Conservation (phyloP, 495 filamentous ascomycete species). For the Neurospora sp. region DNA sequence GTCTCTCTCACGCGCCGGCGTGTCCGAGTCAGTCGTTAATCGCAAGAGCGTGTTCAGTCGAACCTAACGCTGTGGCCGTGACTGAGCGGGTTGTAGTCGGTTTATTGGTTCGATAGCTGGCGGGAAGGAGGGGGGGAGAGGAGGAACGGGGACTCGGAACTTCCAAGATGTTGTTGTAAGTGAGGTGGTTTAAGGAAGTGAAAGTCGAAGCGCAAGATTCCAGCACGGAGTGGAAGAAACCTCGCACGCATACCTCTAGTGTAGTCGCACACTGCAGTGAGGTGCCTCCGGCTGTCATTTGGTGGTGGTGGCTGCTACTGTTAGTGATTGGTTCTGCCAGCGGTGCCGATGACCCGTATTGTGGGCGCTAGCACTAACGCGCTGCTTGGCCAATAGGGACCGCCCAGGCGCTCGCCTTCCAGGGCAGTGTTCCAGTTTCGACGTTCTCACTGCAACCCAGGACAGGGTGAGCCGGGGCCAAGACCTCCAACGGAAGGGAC, state of each 20-base stretch:
- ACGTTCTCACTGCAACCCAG: not conserved
- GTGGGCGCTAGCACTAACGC: not conserved
- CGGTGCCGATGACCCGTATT: not conserved
- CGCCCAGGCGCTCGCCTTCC: not conserved
- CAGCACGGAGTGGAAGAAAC: not conserved
- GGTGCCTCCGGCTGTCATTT: not conserved
- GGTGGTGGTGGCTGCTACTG: not conserved
- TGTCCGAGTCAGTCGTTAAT: not conserved
- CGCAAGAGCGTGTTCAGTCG: not conserved
- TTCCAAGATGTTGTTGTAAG: not conserved
- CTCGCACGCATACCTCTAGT: not conserved
- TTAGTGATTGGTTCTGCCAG: not conserved
- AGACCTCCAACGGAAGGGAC: not conserved
- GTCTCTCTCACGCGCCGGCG: not conserved
- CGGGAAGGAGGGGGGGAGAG: not conserved
- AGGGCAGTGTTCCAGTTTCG: not conserved
- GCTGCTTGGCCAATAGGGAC: not conserved
- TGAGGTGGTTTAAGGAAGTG: not conserved
- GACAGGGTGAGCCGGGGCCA: not conserved
- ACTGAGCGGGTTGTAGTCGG: not conserved
- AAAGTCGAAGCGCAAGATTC: not conserved
- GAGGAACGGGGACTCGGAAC: not conserved
- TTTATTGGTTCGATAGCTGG: not conserved
- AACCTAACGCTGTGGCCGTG: not conserved
- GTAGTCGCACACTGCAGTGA: not conserved